These are phyloP conservation scores for Metschnikowia vanudenii DNA, from an alignment of 805 yeast genomes.

Conservation along the genomic window DNA sequence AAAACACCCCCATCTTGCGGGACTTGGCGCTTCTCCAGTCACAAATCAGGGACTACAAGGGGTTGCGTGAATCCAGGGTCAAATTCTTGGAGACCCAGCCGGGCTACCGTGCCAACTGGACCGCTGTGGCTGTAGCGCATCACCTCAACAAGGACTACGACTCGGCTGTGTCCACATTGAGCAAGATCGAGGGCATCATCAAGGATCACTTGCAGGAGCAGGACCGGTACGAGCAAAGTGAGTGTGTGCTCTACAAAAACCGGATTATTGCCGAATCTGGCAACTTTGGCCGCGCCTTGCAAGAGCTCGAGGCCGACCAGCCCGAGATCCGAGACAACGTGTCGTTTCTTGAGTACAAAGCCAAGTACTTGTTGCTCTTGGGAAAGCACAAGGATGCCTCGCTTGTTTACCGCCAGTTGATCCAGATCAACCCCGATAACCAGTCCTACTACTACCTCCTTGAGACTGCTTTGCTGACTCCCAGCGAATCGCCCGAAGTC, in stretches of 20 bases:
- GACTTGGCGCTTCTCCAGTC: slow-evolving; percentile 79
- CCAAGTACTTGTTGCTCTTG: slow-evolving; percentile 57
- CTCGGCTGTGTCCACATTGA: slow-evolving; percentile 68
- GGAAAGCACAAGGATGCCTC: slow-evolving; percentile 65
- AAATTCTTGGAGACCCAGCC: slow-evolving; percentile 68
- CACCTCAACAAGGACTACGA: slow-evolving; percentile 66
- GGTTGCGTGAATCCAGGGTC: slow-evolving; percentile 61
- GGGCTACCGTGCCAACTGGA: slow-evolving; percentile 89
- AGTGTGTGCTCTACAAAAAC: slow-evolving; percentile 72
- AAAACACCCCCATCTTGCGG: slow-evolving; percentile 73
- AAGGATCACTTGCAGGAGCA: slow-evolving; percentile 63
- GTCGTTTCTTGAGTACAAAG: slow-evolving; percentile 64
- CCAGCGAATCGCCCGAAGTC: slow-evolving; percentile 42
- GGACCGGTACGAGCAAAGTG: slow-evolving; percentile 77
- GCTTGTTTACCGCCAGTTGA: slow-evolving; percentile 59
- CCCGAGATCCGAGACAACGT: slow-evolving; percentile 54
- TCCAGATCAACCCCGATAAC: slow-evolving; percentile 86
- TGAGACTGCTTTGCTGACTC: slow-evolving; percentile 61
- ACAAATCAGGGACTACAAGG: slow-evolving; percentile 73
- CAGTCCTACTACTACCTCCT: slow-evolving; percentile 60
- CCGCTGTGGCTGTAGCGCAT: slow-evolving; percentile 81
- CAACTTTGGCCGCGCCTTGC: slow-evolving; percentile 61
- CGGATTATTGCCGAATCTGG: slow-evolving; percentile 62
- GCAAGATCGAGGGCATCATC: slow-evolving; percentile 73
- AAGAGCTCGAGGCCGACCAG: slow-evolving; percentile 52